Conservation (phyloP, 176 grass and related monocot genomes). For the Triticum aestivum region IWGSC_CS_RefSeq_v2.1 NC_057804.1:245311583-245312082, state of each 20-base stretch:
- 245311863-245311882: background rate
- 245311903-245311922: background rate
- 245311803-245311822: conserved; percentile 75
- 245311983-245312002: background rate
- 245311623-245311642: conserved; percentile 87
- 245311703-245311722: conserved; percentile 93
- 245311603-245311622: conserved; percentile 38
- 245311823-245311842: background rate
- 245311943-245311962: background rate
- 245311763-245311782: conserved; percentile 79
- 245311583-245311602: conserved; percentile 16
- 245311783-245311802: conserved; percentile 88
- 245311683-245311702: conserved; percentile 92
- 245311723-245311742: conserved; percentile 93
- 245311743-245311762: conserved; percentile 84
- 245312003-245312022: background rate
- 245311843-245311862: background rate
- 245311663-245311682: conserved; percentile 76
- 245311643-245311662: conserved; percentile 82
- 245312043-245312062: no score
- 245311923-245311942: background rate
- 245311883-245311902: background rate
- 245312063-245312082: background rate
- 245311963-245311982: background rate
- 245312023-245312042: background rate